Evolutionary conservation across 768 basidiomycete species (phyloP), one percentile per base, ranked within the genome.

Genomic region (Cantharellus anzutake): DNA sequence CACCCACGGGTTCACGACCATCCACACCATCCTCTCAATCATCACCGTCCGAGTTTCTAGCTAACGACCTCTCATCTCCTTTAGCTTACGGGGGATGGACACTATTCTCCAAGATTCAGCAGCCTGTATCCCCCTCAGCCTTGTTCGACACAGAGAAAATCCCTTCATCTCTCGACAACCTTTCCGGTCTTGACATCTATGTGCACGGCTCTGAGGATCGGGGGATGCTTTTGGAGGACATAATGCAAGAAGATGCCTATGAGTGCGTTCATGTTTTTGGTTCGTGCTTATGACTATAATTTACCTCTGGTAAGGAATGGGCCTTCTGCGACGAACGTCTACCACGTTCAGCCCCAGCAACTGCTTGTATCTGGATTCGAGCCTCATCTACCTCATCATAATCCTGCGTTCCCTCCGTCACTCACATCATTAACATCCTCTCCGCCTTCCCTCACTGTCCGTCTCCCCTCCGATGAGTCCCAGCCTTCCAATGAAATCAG

Each of bases 241-340:
- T 65, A 7, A 51, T 65, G 2, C 52, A 60, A 34, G 64, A 64
- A 41, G 64, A 57, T 34, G 61, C 64, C 3, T 65, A 59, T 58
- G 61, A 64, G 64, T 64, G 34, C 7, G 60, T 44, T 20, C 14
- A 11, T 50, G 3, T 42, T 61, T 14, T 60, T 16, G 34, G 38
- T 44, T 4, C 14, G 35, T 5, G 58, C 60, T 4, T 52, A 2
- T 37, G 34, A 20, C n/a, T 37, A 59, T 55, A 61, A 20, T 16
- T 40, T 38, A 61, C 50, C 51, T 11, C 44, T 35, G 20, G 42
- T 41, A 11, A 14, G 38, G 16, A 4, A 11, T 29, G 7, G 38
- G 29, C 35, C 38, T 11, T 35, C 55, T 14, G 37, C 51, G 7
- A 50, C 51, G 34, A 38, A 55, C 61, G n/a, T 53, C 38, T 42